These are phyloP conservation scores for Aphanomyces invadans DNA, from an alignment of 352 stramenopile species.

Conservation along the genomic window DNA sequence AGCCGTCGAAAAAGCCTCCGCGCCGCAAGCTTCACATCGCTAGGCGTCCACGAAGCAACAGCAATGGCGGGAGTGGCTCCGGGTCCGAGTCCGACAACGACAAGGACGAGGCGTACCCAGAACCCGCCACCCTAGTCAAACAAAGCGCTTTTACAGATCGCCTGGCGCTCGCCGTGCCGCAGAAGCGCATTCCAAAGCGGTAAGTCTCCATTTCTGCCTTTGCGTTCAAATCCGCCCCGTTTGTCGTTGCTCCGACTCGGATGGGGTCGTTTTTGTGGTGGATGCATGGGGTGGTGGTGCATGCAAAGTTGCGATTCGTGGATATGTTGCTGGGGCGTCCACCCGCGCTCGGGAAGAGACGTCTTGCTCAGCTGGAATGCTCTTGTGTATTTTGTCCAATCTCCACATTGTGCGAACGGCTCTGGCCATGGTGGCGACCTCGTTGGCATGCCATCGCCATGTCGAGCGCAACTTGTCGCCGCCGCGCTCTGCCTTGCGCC, in stretches of 20 bases:
- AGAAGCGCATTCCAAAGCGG: slow-evolving; percentile 65
- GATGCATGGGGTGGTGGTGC: too few relatives aligned
- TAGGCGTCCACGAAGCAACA: slow-evolving; percentile 39
- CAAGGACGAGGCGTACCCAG: slow-evolving; percentile 62
- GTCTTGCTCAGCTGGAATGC: too few relatives aligned
- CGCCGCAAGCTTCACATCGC: not conserved
- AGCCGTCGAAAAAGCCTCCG: slow-evolving; percentile 5
- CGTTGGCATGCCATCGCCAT: too few relatives aligned
- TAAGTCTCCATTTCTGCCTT: not conserved
- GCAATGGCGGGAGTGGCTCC: slow-evolving; percentile 27
- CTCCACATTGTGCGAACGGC: too few relatives aligned
- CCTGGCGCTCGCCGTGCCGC: slow-evolving; percentile 66
- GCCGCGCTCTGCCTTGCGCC: too few relatives aligned
- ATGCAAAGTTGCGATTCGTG: too few relatives aligned
- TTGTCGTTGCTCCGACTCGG: not conserved
- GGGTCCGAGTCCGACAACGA: slow-evolving; percentile 37
- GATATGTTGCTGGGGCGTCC: too few relatives aligned
- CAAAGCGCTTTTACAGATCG: slow-evolving; percentile 61
- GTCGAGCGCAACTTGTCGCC: too few relatives aligned
- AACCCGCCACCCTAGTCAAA: slow-evolving; percentile 18
- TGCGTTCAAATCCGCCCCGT: not conserved
- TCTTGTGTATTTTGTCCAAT: too few relatives aligned
- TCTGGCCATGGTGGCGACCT: too few relatives aligned
- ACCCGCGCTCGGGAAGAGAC: too few relatives aligned
- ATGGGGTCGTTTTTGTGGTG: too few relatives aligned